Conservation (phyloP, 2,329 filamentous ascomycete genomes). For the Spiromastix sp. region DNA sequence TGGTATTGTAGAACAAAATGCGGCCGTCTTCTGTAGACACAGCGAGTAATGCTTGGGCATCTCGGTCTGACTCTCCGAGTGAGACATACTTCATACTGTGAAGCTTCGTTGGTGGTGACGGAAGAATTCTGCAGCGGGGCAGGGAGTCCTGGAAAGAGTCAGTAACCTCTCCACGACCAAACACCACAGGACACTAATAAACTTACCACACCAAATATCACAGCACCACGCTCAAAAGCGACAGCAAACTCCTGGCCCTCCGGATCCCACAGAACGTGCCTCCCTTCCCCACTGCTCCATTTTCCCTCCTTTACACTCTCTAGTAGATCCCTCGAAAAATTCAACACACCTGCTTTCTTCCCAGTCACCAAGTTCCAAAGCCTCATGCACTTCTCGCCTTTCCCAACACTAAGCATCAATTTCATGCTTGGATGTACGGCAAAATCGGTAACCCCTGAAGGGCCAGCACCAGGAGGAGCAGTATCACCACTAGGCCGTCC, state of each 20-base stretch:
- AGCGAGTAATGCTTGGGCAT: constrained; percentile 51
- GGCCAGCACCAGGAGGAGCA: constrained; percentile 66
- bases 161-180: constrained; percentile 4
- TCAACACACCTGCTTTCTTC: constrained; percentile 87
- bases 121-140: constrained; percentile 63
- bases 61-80: constrained; percentile 32
- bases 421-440: constrained; percentile 95
- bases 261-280: constrained; percentile 69
- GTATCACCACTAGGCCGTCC: constrained; percentile 86
- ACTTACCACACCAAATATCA: constrained; percentile 68
- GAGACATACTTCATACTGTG: constrained; percentile 68
- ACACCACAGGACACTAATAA: not conserved
- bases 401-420: constrained; percentile 86
- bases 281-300: constrained; percentile 70
- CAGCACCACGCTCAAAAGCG: constrained; percentile 72
- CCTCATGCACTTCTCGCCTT: constrained; percentile 82
- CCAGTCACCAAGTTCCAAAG: constrained; percentile 96
- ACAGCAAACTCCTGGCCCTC: constrained; percentile 77
- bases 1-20: constrained; percentile 72
- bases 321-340: constrained; percentile 66
- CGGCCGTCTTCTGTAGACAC: constrained; percentile 86
- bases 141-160: constrained; percentile 52
- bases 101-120: constrained; percentile 62
- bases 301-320: constrained; percentile 65
- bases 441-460: constrained; percentile 88